These are phyloP conservation scores for Fusarium fujikuroi DNA, from an alignment of 2,329 filamentous ascomycete genomes.

Conservation along the genomic window DNA sequence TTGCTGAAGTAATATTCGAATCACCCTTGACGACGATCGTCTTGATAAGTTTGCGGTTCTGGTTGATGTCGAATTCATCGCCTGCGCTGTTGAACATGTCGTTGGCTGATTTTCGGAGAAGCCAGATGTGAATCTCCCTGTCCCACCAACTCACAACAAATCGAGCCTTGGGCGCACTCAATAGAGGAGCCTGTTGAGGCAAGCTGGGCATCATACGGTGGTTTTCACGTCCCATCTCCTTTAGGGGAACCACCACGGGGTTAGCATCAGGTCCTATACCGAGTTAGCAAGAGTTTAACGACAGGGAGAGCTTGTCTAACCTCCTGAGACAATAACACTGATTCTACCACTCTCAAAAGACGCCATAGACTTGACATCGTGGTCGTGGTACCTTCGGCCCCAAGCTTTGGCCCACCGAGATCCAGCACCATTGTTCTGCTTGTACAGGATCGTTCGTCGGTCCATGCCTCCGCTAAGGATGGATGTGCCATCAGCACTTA, in stretches of 20 bases:
- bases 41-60: conserved; percentile 73
- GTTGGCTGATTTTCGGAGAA: conserved; percentile 58
- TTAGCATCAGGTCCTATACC: conserved; percentile 81
- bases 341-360: conserved; percentile 85
- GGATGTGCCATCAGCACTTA: conserved; percentile 80
- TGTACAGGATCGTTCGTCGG: conserved; percentile 85
- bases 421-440: conserved; percentile 68
- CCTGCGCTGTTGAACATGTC: conserved; percentile 57
- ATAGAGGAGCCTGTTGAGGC: conserved; percentile 79
- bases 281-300: background rate
- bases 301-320: conserved; percentile 58
- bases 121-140: conserved; percentile 86
- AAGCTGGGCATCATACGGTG: conserved; percentile 85
- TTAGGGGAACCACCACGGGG: conserved; percentile 82
- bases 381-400: conserved; percentile 86
- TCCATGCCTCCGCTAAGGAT: conserved; percentile 95
- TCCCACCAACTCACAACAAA: conserved; percentile 94
- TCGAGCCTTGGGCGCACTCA: conserved; percentile 77
- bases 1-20: conserved; percentile 81
- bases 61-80: conserved; percentile 57
- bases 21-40: conserved; percentile 78
- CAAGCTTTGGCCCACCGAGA: conserved; percentile 86
- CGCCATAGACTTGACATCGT: conserved; percentile 95
- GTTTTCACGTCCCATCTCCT: conserved; percentile 79
- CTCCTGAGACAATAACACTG: conserved; percentile 91